These are phyloP conservation scores for Aleurites moluccanus DNA, from an alignment of 441 rosid genomes.

Conservation along the genomic window DNA sequence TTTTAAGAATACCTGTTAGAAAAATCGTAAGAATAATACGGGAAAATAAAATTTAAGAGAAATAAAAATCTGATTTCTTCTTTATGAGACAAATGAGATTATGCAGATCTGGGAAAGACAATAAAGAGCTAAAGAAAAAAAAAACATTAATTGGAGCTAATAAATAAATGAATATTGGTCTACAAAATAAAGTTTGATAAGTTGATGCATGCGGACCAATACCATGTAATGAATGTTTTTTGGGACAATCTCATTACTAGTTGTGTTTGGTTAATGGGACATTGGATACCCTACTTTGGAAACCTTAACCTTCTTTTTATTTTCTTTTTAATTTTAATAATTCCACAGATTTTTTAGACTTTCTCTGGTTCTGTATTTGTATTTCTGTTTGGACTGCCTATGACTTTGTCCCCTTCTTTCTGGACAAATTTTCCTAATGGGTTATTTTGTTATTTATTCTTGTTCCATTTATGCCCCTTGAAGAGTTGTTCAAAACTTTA, in stretches of 20 bases:
- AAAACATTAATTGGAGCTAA: neutral
- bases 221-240: neutral
- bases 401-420: slow-evolving; percentile 41
- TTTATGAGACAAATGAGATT: neutral
- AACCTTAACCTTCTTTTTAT: slow-evolving; percentile 16
- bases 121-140: neutral
- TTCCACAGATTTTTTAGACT: slow-evolving; percentile 17
- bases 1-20: too few relatives aligned
- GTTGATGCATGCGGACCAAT: neutral
- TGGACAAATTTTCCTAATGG: slow-evolving; percentile 33
- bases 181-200: neutral
- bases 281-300: slow-evolving; percentile 45
- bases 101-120: neutral
- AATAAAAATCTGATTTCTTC: neutral
- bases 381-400: slow-evolving; percentile 24
- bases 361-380: slow-evolving; percentile 11
- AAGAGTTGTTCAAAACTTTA: too few relatives aligned
- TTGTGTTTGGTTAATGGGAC: slow-evolving; percentile 25
- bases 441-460: neutral
- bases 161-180: neutral
- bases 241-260: neutral
- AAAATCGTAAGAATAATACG: neutral
- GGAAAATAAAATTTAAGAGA: neutral
- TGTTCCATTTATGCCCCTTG: neutral
- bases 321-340: neutral